phyloP scores from a whole-genome alignment of 2,329 filamentous ascomycete species.

The Alternaria angustiovoidea region DNA sequence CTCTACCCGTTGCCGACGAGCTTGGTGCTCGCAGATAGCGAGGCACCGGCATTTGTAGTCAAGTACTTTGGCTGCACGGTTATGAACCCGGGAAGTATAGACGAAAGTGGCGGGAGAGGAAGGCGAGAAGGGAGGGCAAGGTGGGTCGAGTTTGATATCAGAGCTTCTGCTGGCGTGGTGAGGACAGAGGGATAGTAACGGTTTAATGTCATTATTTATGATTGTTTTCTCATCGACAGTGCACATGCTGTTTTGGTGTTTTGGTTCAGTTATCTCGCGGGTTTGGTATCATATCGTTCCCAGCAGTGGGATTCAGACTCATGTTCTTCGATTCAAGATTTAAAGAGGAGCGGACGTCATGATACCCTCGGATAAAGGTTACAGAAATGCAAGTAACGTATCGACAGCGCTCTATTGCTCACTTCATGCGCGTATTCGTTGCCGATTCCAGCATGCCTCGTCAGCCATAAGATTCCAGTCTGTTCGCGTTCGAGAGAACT shows the following conservation, averaged over 20 bases:
- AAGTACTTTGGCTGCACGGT: slow-evolving; percentile 97
- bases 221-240: not conserved
- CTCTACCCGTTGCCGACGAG: slow-evolving; percentile 89
- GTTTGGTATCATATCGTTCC: not conserved
- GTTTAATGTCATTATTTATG: not conserved
- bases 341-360: too few species aligned
- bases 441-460: too few species aligned
- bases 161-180: slow-evolving; percentile 36
- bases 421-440: too few species aligned
- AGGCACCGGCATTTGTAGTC: slow-evolving; percentile 81
- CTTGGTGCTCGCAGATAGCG: slow-evolving; percentile 81
- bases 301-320: accelerated
- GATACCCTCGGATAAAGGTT: too few species aligned
- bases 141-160: slow-evolving; percentile 82
- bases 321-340: too few species aligned
- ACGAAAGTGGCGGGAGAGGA: slow-evolving; percentile 66
- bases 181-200: slow-evolving; percentile 32
- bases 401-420: too few species aligned
- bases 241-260: not conserved
- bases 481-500: too few species aligned
- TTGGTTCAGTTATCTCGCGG: too few species aligned
- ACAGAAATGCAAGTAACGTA: too few species aligned
- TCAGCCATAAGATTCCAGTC: too few species aligned
- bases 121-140: slow-evolving; percentile 70
- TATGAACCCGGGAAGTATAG: slow-evolving; percentile 85